These are phyloP conservation scores for Citrus medica DNA, from an alignment of 345 rosid species.

Conservation along the genomic window DNA sequence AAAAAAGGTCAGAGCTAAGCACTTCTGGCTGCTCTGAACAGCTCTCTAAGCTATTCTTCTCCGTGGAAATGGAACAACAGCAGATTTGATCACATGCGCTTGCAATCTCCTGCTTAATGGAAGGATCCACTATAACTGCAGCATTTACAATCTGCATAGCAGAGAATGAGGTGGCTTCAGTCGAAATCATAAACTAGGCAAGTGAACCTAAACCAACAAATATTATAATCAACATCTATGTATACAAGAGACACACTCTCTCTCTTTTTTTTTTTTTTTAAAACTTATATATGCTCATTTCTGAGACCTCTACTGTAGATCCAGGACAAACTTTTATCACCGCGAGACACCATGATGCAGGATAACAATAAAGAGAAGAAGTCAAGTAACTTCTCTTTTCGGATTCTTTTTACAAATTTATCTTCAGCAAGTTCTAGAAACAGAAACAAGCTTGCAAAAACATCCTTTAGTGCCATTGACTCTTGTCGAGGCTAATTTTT, in stretches of 20 bases:
- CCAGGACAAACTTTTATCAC: background rate
- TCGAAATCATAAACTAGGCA: background rate
- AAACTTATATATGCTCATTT: background rate
- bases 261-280: background rate
- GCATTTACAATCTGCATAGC: slow-evolving; percentile 67
- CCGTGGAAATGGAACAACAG: slow-evolving; percentile 21
- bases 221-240: too few species aligned
- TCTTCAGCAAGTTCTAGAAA: background rate
- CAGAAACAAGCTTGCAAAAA: background rate
- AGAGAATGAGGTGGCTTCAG: background rate
- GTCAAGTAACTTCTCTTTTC: background rate
- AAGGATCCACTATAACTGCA: slow-evolving; percentile 80
- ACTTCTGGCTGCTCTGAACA: slow-evolving; percentile 15
- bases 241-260: background rate
- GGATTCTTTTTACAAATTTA: background rate
- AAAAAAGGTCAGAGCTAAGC: slow-evolving; percentile 1
- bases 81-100: slow-evolving; percentile 61
- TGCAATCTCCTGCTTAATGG: slow-evolving; percentile 47
- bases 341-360: background rate
- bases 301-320: background rate
- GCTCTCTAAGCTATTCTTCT: slow-evolving; percentile 15
- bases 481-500: too few species aligned
- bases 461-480: background rate
- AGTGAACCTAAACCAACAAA: background rate
- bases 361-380: background rate